Percentiles rank a stretch among this genome's conserved stretches.
Conservation (phyloP, 2,329 filamentous ascomycete genomes). For the Diplodia sapinea region DNA sequence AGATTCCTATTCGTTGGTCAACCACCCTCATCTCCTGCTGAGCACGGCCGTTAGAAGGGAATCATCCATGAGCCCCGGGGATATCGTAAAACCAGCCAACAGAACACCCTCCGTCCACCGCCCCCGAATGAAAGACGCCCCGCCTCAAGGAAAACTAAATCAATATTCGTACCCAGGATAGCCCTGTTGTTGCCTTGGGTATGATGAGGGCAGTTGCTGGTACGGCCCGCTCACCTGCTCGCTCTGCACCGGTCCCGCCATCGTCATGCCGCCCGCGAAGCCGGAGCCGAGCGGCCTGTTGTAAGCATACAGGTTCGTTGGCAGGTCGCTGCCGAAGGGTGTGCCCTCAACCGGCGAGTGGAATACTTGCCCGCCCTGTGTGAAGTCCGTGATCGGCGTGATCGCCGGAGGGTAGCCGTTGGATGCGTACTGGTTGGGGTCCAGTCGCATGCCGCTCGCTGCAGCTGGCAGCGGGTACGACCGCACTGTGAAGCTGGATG, state of each 20-base stretch:
- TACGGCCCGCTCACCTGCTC: slow-evolving; percentile 35
- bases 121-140: not conserved
- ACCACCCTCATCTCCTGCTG: not conserved
- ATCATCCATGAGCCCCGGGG: slow-evolving; percentile 8
- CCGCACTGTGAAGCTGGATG: slow-evolving; percentile 37
- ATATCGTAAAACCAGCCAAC: slow-evolving; percentile 28
- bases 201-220: slow-evolving; percentile 41
- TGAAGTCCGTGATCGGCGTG: slow-evolving; percentile 35
- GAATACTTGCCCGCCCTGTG: slow-evolving; percentile 35
- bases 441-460: slow-evolving; percentile 37
- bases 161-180: slow-evolving; percentile 15
- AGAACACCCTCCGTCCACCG: not conserved
- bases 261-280: not conserved
- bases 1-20: slow-evolving; percentile 12
- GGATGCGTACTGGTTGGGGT: slow-evolving; percentile 8
- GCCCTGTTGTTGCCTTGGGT: slow-evolving; percentile 40
- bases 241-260: slow-evolving; percentile 37
- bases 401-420: slow-evolving; percentile 18
- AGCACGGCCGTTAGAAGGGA: slow-evolving; percentile 17
- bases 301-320: slow-evolving; percentile 40
- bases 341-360: slow-evolving; percentile 44
- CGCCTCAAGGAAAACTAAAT: not conserved
- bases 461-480: slow-evolving; percentile 46
- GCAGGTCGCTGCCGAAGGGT: slow-evolving; percentile 24
- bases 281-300: slow-evolving; percentile 22